Evolutionary conservation across 179 eudicot genomes (phyloP), one percentile per base, ranked within the genome.

Genomic region (Corrigiola litoralis): DNA sequence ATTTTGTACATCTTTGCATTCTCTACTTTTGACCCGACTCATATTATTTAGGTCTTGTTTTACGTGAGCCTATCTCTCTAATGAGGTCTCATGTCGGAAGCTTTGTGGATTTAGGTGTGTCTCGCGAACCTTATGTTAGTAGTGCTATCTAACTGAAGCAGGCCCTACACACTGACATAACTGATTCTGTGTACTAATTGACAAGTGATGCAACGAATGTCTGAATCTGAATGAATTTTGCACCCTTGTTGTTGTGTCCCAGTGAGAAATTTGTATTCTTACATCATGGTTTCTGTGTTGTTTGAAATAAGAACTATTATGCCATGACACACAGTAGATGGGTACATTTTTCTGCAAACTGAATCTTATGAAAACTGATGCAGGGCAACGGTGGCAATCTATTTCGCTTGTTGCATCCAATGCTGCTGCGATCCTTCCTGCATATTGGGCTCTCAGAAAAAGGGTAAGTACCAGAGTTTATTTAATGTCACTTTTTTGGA

Each of bases 361-460:
- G 24, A 27, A 27, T 31, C 14, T 47, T 37, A 10, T 47, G 52
- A 31, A 58, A 58, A 31, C 37, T 73, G 62, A 36, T 85, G 88
- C 77, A 90, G 99, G 97, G 61, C 99, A 87, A 75, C 51, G 84
- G 52, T 83, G 90, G 92, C 97, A 94, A 66, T 87, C 96, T 29
- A 68, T 90, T 70, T 75, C 75, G 52, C 95, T 94, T 45, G 67
- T 94, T 70, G 99, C 87, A 57, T 94, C 99, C 67, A 94, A 94
- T 76, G 91, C 80, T 66, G 97, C 96, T 55, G 95, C 97, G 52
- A 48, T 90, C 45, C 95, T 90, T 70, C 99, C 99, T 65, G 91
- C 99, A 68, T 94, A 81, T 75, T 79, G 88, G 91, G 72, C 94
- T 63, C 94, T 94, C 53, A 83, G 91, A 31, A 81, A 82, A 60